Evolutionary conservation across 169 alveolate species (phyloP).

Genomic region (Miamiensis avidus): DNA sequence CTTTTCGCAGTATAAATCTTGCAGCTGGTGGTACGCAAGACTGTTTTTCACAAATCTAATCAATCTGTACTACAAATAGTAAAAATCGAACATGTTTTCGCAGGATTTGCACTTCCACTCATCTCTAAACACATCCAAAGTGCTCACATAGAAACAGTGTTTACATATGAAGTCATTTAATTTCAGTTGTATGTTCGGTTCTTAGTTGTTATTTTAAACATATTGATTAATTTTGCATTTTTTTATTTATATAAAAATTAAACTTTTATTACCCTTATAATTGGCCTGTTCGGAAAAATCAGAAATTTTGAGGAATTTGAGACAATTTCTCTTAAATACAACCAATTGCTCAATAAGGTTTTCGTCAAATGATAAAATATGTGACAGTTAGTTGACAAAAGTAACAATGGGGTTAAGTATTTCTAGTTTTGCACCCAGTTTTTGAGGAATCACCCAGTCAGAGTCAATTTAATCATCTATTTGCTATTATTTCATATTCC

Average conservation of each 20-base stretch:
- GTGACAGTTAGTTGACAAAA: slow-evolving; percentile 68
- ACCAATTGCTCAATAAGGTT: slow-evolving; percentile 52
- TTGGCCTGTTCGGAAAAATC: slow-evolving; percentile 72
- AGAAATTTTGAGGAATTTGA: slow-evolving; percentile 64
- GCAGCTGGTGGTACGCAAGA: slow-evolving; percentile 61
- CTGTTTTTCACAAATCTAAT: slow-evolving; percentile 64
- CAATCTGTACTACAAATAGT: slow-evolving; percentile 68
- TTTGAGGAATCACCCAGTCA: slow-evolving; percentile 68
- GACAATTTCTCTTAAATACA: slow-evolving; percentile 62
- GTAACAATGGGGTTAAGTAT: slow-evolving; percentile 64
- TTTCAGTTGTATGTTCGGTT: slow-evolving; percentile 75
- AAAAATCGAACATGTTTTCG: slow-evolving; percentile 25
- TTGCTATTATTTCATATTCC: slow-evolving; percentile 46
- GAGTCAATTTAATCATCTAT: slow-evolving; percentile 40
- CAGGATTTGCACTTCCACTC: slow-evolving; percentile 79
- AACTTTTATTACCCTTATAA: slow-evolving; percentile 14
- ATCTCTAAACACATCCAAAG: slow-evolving; percentile 84
- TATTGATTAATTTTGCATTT: too few species aligned
- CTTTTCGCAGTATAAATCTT: slow-evolving; percentile 82
- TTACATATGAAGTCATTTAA: slow-evolving; percentile 81
- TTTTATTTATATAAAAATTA: too few species aligned
- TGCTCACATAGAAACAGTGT: slow-evolving; percentile 60
- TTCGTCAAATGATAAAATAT: slow-evolving; percentile 72
- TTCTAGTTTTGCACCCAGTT: slow-evolving; percentile 62
- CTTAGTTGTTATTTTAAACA: too few species aligned